Evolutionary conservation across 192 early-diverging fungal species (phyloP), one percentile per base, ranked within the genome.

Genomic region (Lobosporangium transversale): DNA sequence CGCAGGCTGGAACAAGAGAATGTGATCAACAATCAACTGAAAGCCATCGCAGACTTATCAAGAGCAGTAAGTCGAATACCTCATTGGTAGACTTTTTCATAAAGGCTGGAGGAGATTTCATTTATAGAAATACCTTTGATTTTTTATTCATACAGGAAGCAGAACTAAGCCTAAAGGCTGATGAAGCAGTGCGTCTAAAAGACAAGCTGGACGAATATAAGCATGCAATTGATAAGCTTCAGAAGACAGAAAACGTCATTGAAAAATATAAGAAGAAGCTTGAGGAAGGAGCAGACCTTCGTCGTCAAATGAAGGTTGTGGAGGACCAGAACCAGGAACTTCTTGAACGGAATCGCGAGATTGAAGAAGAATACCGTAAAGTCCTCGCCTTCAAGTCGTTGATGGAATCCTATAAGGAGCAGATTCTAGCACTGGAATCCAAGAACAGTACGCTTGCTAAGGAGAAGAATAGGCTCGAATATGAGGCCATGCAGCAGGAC

Each of bases 261-360:
- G 97, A 98, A 74, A 97, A 97, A 76, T 99, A 95, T 80, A 97
- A 95, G 70, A 96, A 95, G 81, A 93, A 95, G 49, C 83, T 97
- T 6, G 97, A 98, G 57, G 96, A 98, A 47, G 89, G 84, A 40
- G 88, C 86, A 0, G 94, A 97, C 58, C 54, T 96, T 47, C 83
- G 89, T 36, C 86, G 90, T 52, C 89, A 94, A 62, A 83, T 97
- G 57, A 93, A 93, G 52, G 86, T 80, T 20, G 59, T 94, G 17
- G 95, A 97, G 60, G 89, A 94, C 31, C 89, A 92, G 66, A 93
- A 93, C 67, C 80, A 85, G 8, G 79, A 87, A 11, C 79, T 93
- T 14, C 67, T 87, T 47, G 89, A 92, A 31, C 91, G 88, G 21
- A 93, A 93, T 50, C 81, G 84, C 17, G 83, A 88, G 48, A 85